Conservation (phyloP, 148 eudicot species). For the Pharnaceum exiguum region DNA sequence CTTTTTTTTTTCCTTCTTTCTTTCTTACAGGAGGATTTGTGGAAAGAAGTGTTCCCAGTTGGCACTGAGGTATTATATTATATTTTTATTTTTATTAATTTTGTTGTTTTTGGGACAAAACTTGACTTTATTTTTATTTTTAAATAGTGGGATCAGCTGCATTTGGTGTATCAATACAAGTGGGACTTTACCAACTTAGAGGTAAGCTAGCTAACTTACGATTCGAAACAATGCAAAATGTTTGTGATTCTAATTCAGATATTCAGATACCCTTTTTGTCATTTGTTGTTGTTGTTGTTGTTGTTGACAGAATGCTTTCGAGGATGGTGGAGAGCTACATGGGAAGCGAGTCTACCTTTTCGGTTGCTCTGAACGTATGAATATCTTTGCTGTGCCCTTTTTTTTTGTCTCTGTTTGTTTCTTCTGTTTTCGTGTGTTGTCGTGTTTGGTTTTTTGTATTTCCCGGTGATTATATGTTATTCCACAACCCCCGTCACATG, state of each 20-base stretch:
- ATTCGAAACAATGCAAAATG: no score
- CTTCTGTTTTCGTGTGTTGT: neutral
- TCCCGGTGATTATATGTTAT: no score
- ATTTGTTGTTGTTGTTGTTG: no score
- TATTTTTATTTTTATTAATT: neutral
- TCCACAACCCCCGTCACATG: no score
- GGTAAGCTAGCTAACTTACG: constrained; percentile 39
- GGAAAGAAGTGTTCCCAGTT: constrained; percentile 96
- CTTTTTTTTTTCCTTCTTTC: no score
- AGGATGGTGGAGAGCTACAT: constrained; percentile 85
- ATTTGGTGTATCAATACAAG: constrained; percentile 74
- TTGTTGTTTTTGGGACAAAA: no score
- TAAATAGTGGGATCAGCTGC: constrained; percentile 87
- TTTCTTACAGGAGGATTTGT: constrained; percentile 81
- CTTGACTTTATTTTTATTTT: neutral
- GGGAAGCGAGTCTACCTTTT: constrained; percentile 77
- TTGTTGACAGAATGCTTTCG: constrained; percentile 76
- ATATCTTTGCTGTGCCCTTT: neutral
- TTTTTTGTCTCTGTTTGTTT: neutral
- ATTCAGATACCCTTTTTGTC: no score
- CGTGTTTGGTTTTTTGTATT: no score
- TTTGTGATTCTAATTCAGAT: no score
- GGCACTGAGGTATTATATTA: constrained; percentile 79
- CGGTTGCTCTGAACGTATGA: constrained; percentile 93
- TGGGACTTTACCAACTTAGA: constrained; percentile 90